These are phyloP conservation scores for Musa beccarii DNA, from an alignment of 176 grass and related monocot species.

Conservation along the genomic window DNA sequence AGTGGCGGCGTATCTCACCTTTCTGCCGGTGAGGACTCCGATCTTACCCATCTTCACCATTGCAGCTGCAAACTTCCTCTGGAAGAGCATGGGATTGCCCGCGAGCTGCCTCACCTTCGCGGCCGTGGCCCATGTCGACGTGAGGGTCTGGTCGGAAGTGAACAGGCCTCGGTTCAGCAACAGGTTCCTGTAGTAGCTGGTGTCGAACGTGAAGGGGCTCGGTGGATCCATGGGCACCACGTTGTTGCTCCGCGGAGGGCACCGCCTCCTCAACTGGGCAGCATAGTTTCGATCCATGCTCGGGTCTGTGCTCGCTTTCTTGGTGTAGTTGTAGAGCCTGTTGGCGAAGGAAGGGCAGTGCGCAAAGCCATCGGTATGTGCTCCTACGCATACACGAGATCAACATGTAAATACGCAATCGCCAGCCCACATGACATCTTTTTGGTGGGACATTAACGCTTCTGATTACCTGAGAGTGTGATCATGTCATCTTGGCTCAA, in stretches of 20 bases:
- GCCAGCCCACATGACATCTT: no score
- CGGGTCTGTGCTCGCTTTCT: conserved; percentile 38
- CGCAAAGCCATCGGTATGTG: conserved; percentile 64
- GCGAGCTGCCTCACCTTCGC: no score
- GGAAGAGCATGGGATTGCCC: no score
- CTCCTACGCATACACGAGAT: conserved; percentile 22
- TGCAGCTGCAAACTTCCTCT: no score
- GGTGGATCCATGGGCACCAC: not conserved
- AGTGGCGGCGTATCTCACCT: not conserved
- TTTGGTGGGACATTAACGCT: no score
- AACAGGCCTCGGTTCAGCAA: no score
- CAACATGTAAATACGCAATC: not conserved
- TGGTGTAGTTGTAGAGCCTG: conserved; percentile 30
- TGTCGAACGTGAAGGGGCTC: not conserved
- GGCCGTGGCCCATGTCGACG: no score
- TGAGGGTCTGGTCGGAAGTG: no score
- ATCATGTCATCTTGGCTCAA: conserved; percentile 51
- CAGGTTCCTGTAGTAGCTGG: no score
- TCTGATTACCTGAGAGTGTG: conserved; percentile 37
- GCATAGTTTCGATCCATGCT: conserved; percentile 54
- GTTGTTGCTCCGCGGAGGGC: not conserved
- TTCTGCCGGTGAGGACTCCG: no score
- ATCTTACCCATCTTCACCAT: no score
- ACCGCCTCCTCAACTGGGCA: no score
- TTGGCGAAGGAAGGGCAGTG: conserved; percentile 77